A percentile compares a stretch with the other conserved stretches of the same genome.
Evolutionary conservation across 257 asterid species (phyloP).

Genomic region (Solanum chiquidenum): DNA sequence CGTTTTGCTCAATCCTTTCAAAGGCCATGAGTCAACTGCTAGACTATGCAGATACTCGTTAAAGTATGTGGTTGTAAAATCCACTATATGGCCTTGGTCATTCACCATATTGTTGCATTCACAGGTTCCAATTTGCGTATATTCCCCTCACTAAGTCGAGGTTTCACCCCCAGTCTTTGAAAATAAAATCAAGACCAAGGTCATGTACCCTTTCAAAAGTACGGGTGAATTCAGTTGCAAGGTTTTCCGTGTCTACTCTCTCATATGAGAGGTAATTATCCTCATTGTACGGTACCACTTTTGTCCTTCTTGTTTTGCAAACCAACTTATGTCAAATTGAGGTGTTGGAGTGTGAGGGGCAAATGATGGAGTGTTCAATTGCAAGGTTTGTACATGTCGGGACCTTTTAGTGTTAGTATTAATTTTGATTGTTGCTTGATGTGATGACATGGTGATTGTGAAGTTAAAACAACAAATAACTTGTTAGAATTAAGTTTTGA

Average conservation of each 20-base stretch:
- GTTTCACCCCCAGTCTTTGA: not conserved
- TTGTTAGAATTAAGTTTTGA: not conserved
- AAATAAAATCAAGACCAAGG: not conserved
- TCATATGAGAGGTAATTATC: too few relatives aligned
- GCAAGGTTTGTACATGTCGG: not conserved
- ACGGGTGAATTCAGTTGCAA: not conserved
- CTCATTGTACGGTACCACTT: too few relatives aligned
- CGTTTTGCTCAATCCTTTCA: not conserved
- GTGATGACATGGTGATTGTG: not conserved
- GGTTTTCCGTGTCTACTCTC: not conserved
- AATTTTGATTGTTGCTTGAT: not conserved
- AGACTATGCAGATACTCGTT: not conserved
- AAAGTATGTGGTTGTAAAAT: not conserved
- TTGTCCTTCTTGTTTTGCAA: too few relatives aligned
- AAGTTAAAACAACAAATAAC: not conserved
- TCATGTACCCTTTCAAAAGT: not conserved
- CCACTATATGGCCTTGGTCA: not conserved
- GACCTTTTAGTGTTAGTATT: too few relatives aligned
- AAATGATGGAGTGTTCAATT: not conserved
- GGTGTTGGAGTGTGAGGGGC: too few relatives aligned
- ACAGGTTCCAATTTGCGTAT: not conserved
- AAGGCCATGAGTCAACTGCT: not conserved
- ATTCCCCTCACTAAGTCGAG: not conserved
- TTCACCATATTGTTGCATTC: not conserved
- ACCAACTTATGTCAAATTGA: too few relatives aligned